Evolutionary conservation across 306 rosid genomes (phyloP).

Genomic region (Cicer pinnatifidum): DNA sequence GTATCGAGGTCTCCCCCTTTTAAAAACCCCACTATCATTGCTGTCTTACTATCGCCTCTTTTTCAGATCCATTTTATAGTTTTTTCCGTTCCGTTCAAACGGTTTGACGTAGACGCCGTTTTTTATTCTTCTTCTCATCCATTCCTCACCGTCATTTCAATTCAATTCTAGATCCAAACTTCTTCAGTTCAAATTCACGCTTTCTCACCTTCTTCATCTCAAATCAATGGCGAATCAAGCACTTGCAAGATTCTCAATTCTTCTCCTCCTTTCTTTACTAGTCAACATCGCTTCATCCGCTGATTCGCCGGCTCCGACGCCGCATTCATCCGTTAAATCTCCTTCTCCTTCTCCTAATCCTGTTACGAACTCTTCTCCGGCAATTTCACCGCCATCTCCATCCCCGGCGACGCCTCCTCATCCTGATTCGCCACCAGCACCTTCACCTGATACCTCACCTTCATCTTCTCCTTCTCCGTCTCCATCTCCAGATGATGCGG

Average conservation of each 20-base stretch:
- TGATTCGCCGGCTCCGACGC: conserved; percentile 48
- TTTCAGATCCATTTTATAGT: conserved; percentile 50
- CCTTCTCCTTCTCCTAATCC: conserved; percentile 47
- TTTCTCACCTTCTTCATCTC: not conserved
- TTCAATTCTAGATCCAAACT: conserved; percentile 53
- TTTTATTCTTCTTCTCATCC: not conserved
- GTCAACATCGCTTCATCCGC: conserved; percentile 43
- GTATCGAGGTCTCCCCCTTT: conserved; percentile 29
- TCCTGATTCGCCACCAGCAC: conserved; percentile 46
- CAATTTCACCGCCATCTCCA: conserved; percentile 36
- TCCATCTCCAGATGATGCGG: conserved; percentile 36
- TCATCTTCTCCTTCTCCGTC: conserved; percentile 41
- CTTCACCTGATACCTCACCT: conserved; percentile 30
- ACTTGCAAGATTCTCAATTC: conserved; percentile 38
- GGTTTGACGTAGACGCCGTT: not conserved
- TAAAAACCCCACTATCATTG: conserved; percentile 40
- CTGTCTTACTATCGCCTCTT: not conserved
- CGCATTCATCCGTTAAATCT: conserved; percentile 3
- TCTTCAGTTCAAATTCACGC: conserved; percentile 23
- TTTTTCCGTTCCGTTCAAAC: conserved; percentile 37
- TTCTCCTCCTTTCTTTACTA: conserved; percentile 38
- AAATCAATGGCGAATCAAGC: conserved; percentile 55
- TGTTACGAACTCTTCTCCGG: conserved; percentile 38
- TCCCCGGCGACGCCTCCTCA: conserved; percentile 27
- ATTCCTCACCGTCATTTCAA: conserved; percentile 31